Base-by-base conservation (phyloP, 306 rosid genomes). In the Malus orientalis region DNA sequence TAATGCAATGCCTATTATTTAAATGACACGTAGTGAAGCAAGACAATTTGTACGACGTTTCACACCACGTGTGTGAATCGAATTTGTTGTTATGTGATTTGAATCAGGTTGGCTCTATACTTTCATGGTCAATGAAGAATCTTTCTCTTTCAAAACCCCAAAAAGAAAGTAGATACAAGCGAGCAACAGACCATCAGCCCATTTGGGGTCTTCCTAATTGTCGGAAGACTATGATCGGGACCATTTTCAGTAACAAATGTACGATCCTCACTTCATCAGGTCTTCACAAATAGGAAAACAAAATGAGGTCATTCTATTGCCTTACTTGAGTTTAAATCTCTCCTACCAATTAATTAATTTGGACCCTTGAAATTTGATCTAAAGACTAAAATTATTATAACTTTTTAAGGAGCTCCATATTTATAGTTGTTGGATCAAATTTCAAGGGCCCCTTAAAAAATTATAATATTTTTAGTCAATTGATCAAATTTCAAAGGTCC, bases 51-150 rank as follows among this genome's bases (percentile, higher is more conserved):
- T 73, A 45, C 2, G 58, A 40, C 7, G 16, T 64, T 59, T 74
- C 77, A 60, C 69, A 74, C 71, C 70, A 73, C 33, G 70, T 67
- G 79, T 79, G 79, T 79, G 83, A 79, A 79, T 15, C 6, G 45
- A 67, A 10, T 20, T 38, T 57, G 44, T 61, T 13, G 9, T 65
- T 58, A 2, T 19, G 29, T n/a, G 78, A 69, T 59, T 79, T 73
- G 70, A 30, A 54, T 36, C 40, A 36, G 32, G 58, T 47, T 18
- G 33, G 42, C 33, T 0, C 3, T 12, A 5, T 13, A 4, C 20
- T 7, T 30, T 30, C 6, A 4, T 16, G 30, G 69, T 61, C 77
- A 74, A 44, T 6, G n/a, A 27, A 60, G 14, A 60, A 44, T 44
- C 77, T 36, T 2, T 73, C 29, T 18, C 58, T 42, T 61, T 73